Evolutionary conservation across 345 rosid species (phyloP).

Genomic region (Hibiscus mutabilis): DNA sequence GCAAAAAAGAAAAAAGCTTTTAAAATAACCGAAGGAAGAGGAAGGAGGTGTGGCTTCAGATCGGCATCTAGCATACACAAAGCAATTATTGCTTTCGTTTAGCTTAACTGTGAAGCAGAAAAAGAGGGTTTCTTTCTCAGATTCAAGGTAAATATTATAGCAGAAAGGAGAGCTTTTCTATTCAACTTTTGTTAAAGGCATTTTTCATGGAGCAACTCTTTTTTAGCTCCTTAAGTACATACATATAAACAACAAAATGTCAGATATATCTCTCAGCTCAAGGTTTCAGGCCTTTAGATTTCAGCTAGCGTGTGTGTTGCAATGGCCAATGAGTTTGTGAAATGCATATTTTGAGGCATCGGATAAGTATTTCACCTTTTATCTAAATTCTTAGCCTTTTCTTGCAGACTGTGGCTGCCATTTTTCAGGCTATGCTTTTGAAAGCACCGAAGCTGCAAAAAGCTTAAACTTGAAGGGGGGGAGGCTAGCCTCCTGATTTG

Average conservation of each 20-base stretch:
- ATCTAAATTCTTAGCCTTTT: slow-evolving; percentile 13
- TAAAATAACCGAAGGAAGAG: slow-evolving; percentile 13
- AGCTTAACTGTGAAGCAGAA: slow-evolving; percentile 26
- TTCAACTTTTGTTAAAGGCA: slow-evolving; percentile 16
- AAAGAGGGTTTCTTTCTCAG: slow-evolving; percentile 3
- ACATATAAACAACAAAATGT: slow-evolving; percentile 4
- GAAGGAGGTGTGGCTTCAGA: slow-evolving; percentile 19
- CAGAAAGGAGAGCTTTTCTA: neutral
- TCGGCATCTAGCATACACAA: slow-evolving; percentile 12
- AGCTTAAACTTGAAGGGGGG: slow-evolving; percentile 33
- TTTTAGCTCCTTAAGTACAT: neutral
- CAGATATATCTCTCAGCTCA: slow-evolving; percentile 12
- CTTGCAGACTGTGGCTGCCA: slow-evolving; percentile 45
- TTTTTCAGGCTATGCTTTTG: slow-evolving; percentile 57
- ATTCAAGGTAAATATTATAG: slow-evolving; percentile 14
- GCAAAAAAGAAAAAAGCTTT: slow-evolving; percentile 16
- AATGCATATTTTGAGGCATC: slow-evolving; percentile 19
- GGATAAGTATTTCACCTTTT: slow-evolving; percentile 13
- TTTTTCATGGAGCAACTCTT: slow-evolving; percentile 12
- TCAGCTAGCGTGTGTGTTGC: neutral
- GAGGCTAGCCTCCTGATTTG: slow-evolving; percentile 54
- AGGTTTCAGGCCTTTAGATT: neutral
- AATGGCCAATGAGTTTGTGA: neutral
- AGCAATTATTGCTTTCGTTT: slow-evolving; percentile 20
- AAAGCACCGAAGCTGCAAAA: slow-evolving; percentile 48